These are phyloP conservation scores for Marchantia polymorpha DNA, from an alignment of 225 moss, liverwort and hornwort species.

Conservation along the genomic window DNA sequence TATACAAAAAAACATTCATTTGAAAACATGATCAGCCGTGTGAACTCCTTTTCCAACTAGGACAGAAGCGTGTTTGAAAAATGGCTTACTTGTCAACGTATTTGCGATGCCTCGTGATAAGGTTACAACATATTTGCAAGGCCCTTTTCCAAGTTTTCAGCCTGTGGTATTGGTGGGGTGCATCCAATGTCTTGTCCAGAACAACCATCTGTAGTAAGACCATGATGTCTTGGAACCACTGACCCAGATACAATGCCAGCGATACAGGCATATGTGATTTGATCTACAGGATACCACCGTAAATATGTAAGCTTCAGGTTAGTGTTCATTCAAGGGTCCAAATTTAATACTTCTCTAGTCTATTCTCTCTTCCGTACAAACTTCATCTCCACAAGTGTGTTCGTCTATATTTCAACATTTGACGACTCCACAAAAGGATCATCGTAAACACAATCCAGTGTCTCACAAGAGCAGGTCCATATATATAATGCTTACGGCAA, in stretches of 20 bases:
- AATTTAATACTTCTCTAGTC: neutral
- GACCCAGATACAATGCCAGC: constrained; percentile 57
- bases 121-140: constrained; percentile 79
- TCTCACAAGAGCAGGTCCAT: neutral
- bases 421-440: neutral
- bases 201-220: constrained; percentile 66
- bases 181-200: constrained; percentile 73
- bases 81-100: constrained; percentile 79
- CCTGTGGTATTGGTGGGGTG: constrained; percentile 71
- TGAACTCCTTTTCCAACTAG: neutral
- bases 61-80: neutral
- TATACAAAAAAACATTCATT: neutral
- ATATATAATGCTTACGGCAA: constrained; percentile 60
- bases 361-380: neutral
- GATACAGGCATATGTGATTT: constrained; percentile 91
- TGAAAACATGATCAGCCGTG: neutral
- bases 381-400: too few species aligned
- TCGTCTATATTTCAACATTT: too few species aligned
- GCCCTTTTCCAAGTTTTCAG: constrained; percentile 92
- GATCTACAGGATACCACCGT: constrained; percentile 49
- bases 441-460: neutral
- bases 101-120: constrained; percentile 86
- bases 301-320: neutral
- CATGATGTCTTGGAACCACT: constrained; percentile 90
- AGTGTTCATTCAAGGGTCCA: neutral